Conservation (phyloP, 257 asterid species). For the Ilex aquifolium region DNA sequence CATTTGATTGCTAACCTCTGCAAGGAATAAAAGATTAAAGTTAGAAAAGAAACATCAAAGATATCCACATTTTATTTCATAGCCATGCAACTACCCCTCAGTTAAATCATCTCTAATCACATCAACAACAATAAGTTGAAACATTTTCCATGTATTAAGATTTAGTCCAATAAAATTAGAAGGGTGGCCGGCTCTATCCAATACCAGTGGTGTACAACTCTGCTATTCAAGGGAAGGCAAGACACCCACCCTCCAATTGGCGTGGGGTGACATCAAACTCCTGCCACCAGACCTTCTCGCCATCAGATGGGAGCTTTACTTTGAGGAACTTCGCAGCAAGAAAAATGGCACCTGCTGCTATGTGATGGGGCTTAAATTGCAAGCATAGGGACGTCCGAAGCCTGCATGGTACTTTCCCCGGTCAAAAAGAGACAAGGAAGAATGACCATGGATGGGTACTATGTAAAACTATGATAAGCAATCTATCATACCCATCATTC, state of each 20-base stretch:
- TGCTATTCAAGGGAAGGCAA: conserved; percentile 36
- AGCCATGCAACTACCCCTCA: not conserved
- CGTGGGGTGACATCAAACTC: conserved; percentile 99
- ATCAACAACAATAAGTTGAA: not conserved
- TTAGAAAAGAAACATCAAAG: conserved; percentile 5
- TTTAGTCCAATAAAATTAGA: not conserved
- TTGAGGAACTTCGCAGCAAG: conserved; percentile 99
- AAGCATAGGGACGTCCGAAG: conserved; percentile 96
- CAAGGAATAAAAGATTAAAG: conserved; percentile 25
- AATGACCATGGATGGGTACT: conserved; percentile 37
- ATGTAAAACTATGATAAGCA: conserved; percentile 22
- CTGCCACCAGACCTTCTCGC: conserved; percentile 99
- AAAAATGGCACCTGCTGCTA: conserved; percentile 99
- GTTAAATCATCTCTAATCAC: not conserved
- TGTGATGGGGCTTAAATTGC: conserved; percentile 99
- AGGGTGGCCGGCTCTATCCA: conserved; percentile 3
- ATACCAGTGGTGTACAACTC: conserved; percentile 21
- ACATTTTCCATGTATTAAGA: not conserved
- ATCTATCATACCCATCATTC: conserved; percentile 84
- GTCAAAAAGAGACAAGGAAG: conserved; percentile 55
- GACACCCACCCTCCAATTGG: conserved; percentile 93
- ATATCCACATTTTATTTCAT: not conserved
- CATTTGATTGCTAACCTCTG: conserved; percentile 98
- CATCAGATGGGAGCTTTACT: conserved; percentile 96
- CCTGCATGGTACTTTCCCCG: conserved; percentile 73